Percentiles rank a stretch among this genome's conserved stretches.
These are phyloP conservation scores for Pseudocercospora cruenta DNA, from an alignment of 2,329 filamentous ascomycete species.

Conservation along the genomic window DNA sequence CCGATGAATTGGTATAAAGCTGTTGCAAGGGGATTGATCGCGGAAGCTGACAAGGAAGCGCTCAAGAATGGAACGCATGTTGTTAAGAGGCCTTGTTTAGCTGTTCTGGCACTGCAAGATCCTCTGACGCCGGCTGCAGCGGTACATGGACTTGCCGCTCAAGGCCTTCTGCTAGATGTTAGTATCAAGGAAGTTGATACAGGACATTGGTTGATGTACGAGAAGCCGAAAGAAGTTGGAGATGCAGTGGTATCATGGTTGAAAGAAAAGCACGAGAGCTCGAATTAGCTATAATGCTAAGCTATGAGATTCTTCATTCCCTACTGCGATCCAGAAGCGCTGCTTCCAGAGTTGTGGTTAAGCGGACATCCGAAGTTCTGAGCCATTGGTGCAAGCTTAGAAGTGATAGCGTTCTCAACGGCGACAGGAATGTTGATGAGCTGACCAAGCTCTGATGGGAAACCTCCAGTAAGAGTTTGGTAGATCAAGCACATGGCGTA, in stretches of 20 bases:
- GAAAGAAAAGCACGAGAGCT: not conserved
- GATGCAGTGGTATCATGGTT: slow-evolving; percentile 15
- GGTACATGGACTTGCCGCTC: slow-evolving; percentile 18
- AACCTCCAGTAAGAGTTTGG: slow-evolving; percentile 36
- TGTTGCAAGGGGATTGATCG: slow-evolving; percentile 28
- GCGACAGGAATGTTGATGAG: slow-evolving; percentile 22
- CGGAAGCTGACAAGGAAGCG: slow-evolving; percentile 35
- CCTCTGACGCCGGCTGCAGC: slow-evolving; percentile 26
- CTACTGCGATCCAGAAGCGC: slow-evolving; percentile 11
- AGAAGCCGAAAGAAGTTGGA: slow-evolving; percentile 37
- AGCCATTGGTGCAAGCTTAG: slow-evolving; percentile 12
- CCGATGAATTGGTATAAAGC: slow-evolving; percentile 43
- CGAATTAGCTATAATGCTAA: not conserved
- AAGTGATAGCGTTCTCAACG: slow-evolving; percentile 7
- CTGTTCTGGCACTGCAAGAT: slow-evolving; percentile 37
- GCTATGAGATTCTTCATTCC: not conserved
- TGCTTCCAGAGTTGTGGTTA: slow-evolving; percentile 21
- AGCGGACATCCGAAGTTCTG: slow-evolving; percentile 24
- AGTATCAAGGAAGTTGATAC: slow-evolving; percentile 38
- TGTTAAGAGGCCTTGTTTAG: slow-evolving; percentile 38
- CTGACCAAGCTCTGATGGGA: slow-evolving; percentile 21
- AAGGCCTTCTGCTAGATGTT: slow-evolving; percentile 26
- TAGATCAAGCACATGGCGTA: slow-evolving; percentile 47
- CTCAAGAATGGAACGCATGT: slow-evolving; percentile 20
- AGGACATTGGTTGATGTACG: slow-evolving; percentile 41